A percentile compares a stretch with the other conserved stretches of the same genome.
Evolutionary conservation across 768 basidiomycete genomes (phyloP).

Genomic region (Amanita fuliginea): DNA sequence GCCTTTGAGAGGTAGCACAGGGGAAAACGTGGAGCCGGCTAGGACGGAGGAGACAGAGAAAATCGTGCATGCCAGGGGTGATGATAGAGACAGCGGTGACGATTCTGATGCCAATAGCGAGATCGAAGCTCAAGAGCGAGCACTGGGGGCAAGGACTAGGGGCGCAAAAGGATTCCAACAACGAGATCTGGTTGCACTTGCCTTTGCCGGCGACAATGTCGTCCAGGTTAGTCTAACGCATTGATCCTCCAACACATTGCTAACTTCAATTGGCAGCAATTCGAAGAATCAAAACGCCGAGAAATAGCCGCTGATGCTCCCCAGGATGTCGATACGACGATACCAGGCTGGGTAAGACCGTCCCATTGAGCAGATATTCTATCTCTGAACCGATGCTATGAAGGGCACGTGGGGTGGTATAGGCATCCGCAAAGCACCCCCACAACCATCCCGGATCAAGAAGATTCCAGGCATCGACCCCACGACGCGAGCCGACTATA

Average conservation of each 20-base stretch:
- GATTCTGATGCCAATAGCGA: slow-evolving; percentile 55
- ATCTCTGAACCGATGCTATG: slow-evolving; percentile 4
- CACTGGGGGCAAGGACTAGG: slow-evolving; percentile 30
- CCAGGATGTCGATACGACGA: slow-evolving; percentile 74
- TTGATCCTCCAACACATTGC: background rate
- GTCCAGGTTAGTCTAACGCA: slow-evolving; percentile 44
- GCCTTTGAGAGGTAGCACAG: background rate
- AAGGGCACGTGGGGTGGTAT: slow-evolving; percentile 91
- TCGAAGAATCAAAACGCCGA: slow-evolving; percentile 70
- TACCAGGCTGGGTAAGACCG: slow-evolving; percentile 84
- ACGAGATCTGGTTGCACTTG: slow-evolving; percentile 84
- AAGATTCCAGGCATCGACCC: slow-evolving; percentile 77
- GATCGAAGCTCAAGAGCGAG: slow-evolving; percentile 56
- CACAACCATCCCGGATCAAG: slow-evolving; percentile 68
- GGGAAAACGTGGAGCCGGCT: background rate
- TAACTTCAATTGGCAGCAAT: slow-evolving; percentile 42
- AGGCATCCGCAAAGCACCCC: slow-evolving; percentile 48
- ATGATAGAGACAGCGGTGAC: slow-evolving; percentile 31
- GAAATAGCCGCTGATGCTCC: slow-evolving; percentile 88
- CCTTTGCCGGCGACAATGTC: slow-evolving; percentile 97
- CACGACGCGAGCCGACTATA: slow-evolving; percentile 68
- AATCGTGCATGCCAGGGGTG: slow-evolving; percentile 31
- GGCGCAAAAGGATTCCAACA: slow-evolving; percentile 71
- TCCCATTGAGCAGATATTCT: background rate
- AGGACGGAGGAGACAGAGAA: background rate